phyloP scores from a whole-genome alignment of 2,329 filamentous ascomycete species.

The Colletotrichum sidae region DNA sequence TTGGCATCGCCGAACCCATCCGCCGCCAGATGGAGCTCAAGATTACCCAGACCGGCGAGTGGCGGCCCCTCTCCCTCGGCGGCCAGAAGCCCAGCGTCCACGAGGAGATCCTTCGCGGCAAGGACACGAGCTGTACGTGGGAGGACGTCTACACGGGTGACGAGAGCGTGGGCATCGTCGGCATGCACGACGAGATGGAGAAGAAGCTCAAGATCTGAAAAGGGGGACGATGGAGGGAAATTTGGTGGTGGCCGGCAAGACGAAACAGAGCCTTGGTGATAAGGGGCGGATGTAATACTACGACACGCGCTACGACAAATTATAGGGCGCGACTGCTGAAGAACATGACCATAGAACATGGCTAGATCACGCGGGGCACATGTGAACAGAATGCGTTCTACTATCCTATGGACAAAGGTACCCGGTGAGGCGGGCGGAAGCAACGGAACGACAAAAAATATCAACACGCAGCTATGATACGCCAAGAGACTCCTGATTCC shows the following conservation, averaged over 20 bases:
- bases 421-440: conserved; percentile 36
- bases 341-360: conserved; percentile 12
- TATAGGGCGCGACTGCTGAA: conserved; percentile 17
- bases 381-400: conserved; percentile 36
- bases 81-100: conserved; percentile 76
- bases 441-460: conserved; percentile 33
- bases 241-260: conserved; percentile 6
- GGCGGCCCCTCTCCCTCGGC: conserved; percentile 78
- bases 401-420: conserved; percentile 36
- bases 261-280: conserved; percentile 3
- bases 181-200: conserved; percentile 95
- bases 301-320: conserved; percentile 18
- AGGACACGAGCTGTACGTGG: conserved; percentile 85
- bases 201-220: conserved; percentile 81
- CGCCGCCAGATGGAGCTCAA: conserved; percentile 94
- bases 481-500: conserved; percentile 42
- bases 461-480: conserved; percentile 42
- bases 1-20: conserved; percentile 92
- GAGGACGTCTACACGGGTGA: conserved; percentile 92
- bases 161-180: conserved; percentile 75
- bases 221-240: conserved; percentile 40
- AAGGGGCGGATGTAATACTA: conserved; percentile 26
- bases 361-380: conserved; percentile 12
- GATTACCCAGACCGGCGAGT: conserved; percentile 83
- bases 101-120: conserved; percentile 87